Evolutionary conservation across 2,329 filamentous ascomycete species (phyloP).

Genomic region (Sarocladiaceae sp.): DNA sequence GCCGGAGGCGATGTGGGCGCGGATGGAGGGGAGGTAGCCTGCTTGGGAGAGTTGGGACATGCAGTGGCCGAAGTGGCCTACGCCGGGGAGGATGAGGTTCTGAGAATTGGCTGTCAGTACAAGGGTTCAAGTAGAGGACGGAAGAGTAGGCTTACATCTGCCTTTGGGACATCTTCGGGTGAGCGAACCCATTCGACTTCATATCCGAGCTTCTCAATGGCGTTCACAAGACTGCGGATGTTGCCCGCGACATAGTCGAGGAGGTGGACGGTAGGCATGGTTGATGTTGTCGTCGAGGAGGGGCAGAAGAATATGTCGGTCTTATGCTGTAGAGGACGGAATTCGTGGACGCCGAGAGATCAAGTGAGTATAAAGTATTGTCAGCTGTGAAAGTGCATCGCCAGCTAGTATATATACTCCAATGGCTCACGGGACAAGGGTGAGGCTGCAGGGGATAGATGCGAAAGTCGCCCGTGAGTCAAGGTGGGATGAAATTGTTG

Average conservation of each 20-base stretch:
- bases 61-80: conserved; percentile 97
- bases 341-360: too few relatives aligned
- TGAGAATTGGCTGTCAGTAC: conserved; percentile 31
- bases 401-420: background rate
- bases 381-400: background rate
- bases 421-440: background rate
- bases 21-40: conserved; percentile 79
- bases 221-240: conserved; percentile 92
- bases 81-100: conserved; percentile 93
- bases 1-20: conserved; percentile 77
- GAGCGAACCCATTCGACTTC: conserved; percentile 86
- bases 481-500: conserved; percentile 9
- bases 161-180: conserved; percentile 77
- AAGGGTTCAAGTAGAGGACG: conserved; percentile 15
- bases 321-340: too few relatives aligned
- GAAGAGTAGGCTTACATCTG: conserved; percentile 60
- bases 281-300: conserved; percentile 20
- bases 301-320: background rate
- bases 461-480: conserved; percentile 11
- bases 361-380: too few relatives aligned
- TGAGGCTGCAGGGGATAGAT: too few relatives aligned
- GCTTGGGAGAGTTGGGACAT: conserved; percentile 76
- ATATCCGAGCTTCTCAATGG: conserved; percentile 93
- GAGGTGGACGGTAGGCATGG: conserved; percentile 75
- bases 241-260: conserved; percentile 94